Evolutionary conservation across 495 filamentous ascomycete genomes (phyloP).

Genomic region (Trypethelium eluteriae): DNA sequence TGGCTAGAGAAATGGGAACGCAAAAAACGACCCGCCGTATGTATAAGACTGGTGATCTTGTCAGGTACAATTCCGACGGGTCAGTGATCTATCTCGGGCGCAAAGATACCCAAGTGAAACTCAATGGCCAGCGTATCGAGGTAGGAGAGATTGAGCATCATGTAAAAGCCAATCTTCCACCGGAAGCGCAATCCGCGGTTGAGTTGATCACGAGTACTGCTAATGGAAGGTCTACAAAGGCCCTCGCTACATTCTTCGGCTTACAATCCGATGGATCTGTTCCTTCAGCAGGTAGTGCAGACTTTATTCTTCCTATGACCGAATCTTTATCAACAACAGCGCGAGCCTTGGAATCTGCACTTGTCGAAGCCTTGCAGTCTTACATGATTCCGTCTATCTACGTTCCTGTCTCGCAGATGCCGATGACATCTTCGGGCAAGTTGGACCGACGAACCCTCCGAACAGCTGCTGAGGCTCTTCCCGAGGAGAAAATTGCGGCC

Average conservation of each 20-base stretch:
- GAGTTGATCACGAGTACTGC: constrained; percentile 47
- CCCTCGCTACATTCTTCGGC: constrained; percentile 50
- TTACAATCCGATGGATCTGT: constrained; percentile 28
- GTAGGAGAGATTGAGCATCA: constrained; percentile 28
- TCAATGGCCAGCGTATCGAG: constrained; percentile 28
- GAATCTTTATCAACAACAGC: constrained; percentile 9
- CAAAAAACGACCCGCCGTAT: constrained; percentile 19
- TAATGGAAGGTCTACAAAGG: constrained; percentile 14
- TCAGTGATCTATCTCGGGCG: constrained; percentile 20
- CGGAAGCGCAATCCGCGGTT: constrained; percentile 39
- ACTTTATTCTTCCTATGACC: constrained; percentile 10
- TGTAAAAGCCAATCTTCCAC: constrained; percentile 44
- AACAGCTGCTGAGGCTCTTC: constrained; percentile 26
- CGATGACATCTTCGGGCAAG: constrained; percentile 58
- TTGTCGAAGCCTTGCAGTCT: constrained; percentile 38
- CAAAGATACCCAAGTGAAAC: constrained; percentile 27
- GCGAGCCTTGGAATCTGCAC: constrained; percentile 20
- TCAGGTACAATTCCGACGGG: constrained; percentile 21
- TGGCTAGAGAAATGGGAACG: neutral
- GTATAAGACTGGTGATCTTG: constrained; percentile 34
- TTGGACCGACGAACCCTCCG: constrained; percentile 46
- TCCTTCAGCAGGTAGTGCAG: neutral
- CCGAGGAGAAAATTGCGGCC: neutral
- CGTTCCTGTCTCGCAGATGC: constrained; percentile 55
- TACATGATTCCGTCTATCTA: constrained; percentile 66